Conservation (phyloP, 345 rosid species). For the Garcia nutans region DNA sequence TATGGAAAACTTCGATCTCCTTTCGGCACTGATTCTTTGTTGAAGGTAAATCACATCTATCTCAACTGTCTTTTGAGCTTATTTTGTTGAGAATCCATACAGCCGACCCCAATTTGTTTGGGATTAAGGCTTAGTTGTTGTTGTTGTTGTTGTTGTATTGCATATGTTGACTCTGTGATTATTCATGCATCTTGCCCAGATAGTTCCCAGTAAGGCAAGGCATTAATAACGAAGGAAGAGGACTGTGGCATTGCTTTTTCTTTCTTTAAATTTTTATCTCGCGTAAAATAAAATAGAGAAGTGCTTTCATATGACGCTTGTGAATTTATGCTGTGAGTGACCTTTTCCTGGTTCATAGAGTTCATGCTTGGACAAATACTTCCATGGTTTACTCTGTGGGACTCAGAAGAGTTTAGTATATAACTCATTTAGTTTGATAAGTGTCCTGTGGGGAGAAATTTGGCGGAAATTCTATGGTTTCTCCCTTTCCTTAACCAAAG, state of each 20-base stretch:
- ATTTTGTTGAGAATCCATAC: too few species aligned
- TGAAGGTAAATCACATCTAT: slow-evolving; percentile 48
- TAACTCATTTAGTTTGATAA: background rate
- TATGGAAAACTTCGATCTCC: slow-evolving; percentile 97
- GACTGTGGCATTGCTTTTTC: background rate
- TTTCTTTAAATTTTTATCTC: background rate
- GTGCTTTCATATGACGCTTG: background rate
- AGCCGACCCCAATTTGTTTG: too few species aligned
- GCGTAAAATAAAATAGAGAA: background rate
- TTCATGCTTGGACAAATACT: background rate
- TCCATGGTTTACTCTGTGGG: background rate
- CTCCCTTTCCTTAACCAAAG: background rate
- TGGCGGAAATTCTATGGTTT: background rate
- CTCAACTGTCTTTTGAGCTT: too few species aligned
- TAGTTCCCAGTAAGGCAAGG: background rate
- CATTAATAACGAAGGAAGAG: slow-evolving; percentile 7
- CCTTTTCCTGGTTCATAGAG: slow-evolving; percentile 2
- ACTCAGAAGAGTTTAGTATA: background rate
- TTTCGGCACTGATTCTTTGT: slow-evolving; percentile 61
- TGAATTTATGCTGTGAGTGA: background rate
- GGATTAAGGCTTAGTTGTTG: too few species aligned
- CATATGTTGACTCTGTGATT: background rate
- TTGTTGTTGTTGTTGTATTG: too few species aligned
- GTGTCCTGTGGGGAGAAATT: background rate
- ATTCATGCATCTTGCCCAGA: background rate